These are phyloP conservation scores for Saccharomyces hybrid DNA, from an alignment of 1,139 yeast species.

Conservation along the genomic window DNA sequence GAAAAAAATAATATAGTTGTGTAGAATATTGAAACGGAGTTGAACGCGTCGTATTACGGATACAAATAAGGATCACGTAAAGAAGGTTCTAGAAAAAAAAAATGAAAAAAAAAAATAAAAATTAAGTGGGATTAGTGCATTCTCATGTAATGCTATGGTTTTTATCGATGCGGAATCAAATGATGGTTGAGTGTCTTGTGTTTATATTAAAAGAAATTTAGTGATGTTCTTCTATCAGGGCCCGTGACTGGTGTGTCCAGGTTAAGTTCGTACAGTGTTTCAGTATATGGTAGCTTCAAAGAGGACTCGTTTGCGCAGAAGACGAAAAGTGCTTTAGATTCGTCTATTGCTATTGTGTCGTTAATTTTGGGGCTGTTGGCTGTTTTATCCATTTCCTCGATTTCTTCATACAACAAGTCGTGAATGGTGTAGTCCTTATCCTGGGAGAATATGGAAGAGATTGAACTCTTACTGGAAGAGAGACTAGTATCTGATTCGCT, in stretches of 20 bases:
- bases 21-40: not conserved
- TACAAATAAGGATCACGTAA: constrained; percentile 3
- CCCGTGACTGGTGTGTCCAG: not conserved
- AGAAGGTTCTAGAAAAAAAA: not conserved
- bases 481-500: constrained; percentile 13
- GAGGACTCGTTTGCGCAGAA: constrained; percentile 3
- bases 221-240: not conserved
- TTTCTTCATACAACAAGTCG: constrained; percentile 17
- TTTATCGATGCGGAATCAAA: too few relatives aligned
- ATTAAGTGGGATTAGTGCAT: not conserved
- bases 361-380: not conserved
- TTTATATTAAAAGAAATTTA: not conserved
- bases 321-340: not conserved
- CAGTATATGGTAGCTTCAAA: constrained; percentile 3
- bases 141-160: too few relatives aligned
- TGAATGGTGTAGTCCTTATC: constrained; percentile 14
- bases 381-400: constrained; percentile 5
- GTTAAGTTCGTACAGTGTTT: not conserved
- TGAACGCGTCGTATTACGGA: constrained; percentile 1
- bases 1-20: not conserved
- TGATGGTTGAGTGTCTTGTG: too few relatives aligned
- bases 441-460: constrained; percentile 13
- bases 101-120: not conserved
- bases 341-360: constrained; percentile 5
- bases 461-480: constrained; percentile 12